phyloP scores from a whole-genome alignment of 331 rosid species.

The Cydonia oblonga region DNA sequence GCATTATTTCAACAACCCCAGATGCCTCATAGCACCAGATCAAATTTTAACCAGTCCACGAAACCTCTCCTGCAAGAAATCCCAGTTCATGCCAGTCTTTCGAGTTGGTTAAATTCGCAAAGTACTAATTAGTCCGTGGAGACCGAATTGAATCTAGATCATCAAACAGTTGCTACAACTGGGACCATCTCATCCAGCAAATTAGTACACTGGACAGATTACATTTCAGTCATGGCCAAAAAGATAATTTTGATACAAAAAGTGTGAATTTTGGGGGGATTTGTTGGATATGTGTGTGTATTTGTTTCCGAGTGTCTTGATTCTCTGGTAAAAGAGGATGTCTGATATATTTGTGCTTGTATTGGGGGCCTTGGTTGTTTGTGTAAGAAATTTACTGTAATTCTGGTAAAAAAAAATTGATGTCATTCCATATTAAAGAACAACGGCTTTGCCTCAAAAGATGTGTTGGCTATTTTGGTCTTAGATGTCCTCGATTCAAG shows the following conservation, averaged over 20 bases:
- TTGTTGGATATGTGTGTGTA: slow-evolving; percentile 10
- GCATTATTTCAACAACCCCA: slow-evolving; percentile 13
- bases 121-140: slow-evolving; percentile 16
- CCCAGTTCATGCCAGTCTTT: slow-evolving; percentile 62
- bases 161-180: background rate
- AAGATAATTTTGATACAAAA: background rate
- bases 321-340: slow-evolving; percentile 34
- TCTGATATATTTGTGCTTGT: background rate
- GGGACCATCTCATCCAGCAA: background rate
- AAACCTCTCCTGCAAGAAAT: slow-evolving; percentile 47
- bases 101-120: slow-evolving; percentile 54
- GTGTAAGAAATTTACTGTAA: slow-evolving; percentile 4
- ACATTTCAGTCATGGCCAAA: background rate
- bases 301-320: slow-evolving; percentile 27
- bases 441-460: background rate
- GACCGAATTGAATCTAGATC: background rate
- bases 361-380: slow-evolving; percentile 20
- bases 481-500: background rate
- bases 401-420: background rate
- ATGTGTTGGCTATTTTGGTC: background rate
- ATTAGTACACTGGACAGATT: background rate
- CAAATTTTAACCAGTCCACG: slow-evolving; percentile 24
- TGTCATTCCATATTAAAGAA: background rate
- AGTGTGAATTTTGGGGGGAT: slow-evolving; percentile 20
- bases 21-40: background rate